These are phyloP conservation scores for Melastoma malabathricum DNA, from an alignment of 345 rosid genomes.

Conservation along the genomic window DNA sequence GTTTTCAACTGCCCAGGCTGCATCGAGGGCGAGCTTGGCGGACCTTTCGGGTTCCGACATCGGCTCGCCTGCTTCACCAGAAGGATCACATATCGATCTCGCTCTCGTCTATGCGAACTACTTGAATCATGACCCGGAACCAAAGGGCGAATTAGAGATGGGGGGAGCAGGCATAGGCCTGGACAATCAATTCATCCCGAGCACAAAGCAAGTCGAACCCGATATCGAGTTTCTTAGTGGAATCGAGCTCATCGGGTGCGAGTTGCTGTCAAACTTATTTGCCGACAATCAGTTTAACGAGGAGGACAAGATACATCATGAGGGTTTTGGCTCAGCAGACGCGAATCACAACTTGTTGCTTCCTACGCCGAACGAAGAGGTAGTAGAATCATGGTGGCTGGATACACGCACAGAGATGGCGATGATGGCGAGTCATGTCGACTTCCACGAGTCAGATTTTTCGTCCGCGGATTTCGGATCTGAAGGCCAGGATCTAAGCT, in stretches of 20 bases:
- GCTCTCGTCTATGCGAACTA: constrained; percentile 44
- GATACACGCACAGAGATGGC: not conserved
- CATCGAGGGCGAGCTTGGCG: constrained; percentile 6
- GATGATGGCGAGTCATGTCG: not conserved
- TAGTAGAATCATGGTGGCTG: not conserved
- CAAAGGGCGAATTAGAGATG: not conserved
- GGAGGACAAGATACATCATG: constrained; percentile 3
- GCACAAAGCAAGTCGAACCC: constrained; percentile 1
- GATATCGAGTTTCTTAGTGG: not conserved
- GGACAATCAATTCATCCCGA: not conserved
- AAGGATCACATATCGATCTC: constrained; percentile 15
- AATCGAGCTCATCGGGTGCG: constrained; percentile 8
- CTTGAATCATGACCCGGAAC: constrained; percentile 27
- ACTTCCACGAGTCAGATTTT: not conserved
- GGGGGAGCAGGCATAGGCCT: not conserved
- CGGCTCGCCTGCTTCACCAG: constrained; percentile 6
- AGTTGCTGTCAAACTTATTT: constrained; percentile 7
- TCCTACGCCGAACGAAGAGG: constrained; percentile 1
- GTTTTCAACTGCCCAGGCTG: constrained; percentile 6
- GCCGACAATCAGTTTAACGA: constrained; percentile 6
- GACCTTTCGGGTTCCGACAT: constrained; percentile 1
- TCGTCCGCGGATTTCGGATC: not conserved
- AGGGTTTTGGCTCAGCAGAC: not conserved
- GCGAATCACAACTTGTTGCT: constrained; percentile 1
- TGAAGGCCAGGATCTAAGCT: too few relatives aligned